phyloP scores from a whole-genome alignment of 2,329 filamentous ascomycete genomes.

The Aspergillus hiratsukae region DNA sequence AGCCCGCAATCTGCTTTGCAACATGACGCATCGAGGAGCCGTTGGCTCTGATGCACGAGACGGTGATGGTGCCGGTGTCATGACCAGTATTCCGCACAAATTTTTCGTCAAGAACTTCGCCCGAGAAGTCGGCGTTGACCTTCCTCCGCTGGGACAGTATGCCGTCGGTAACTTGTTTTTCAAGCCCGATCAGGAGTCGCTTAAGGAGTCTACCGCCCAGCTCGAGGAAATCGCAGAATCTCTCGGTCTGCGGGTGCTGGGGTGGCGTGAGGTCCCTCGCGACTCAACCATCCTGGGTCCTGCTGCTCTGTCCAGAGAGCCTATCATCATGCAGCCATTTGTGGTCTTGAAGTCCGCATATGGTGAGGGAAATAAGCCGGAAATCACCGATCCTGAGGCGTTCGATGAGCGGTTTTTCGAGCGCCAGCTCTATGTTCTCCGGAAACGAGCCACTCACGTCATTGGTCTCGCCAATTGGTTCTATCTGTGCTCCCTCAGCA shows the following conservation, averaged over 20 bases:
- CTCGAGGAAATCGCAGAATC: slow-evolving; percentile 92
- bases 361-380: slow-evolving; percentile 72
- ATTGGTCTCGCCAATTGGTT: slow-evolving; percentile 98
- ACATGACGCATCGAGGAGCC: slow-evolving; percentile 99
- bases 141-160: slow-evolving; percentile 88
- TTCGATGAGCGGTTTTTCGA: slow-evolving; percentile 88
- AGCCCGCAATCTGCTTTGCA: slow-evolving; percentile 93
- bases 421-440: slow-evolving; percentile 86
- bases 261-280: slow-evolving; percentile 92
- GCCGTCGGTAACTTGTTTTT: slow-evolving; percentile 98
- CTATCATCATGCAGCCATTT: slow-evolving; percentile 91
- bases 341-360: slow-evolving; percentile 84
- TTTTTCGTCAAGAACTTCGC: slow-evolving; percentile 99
- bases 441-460: slow-evolving; percentile 90
- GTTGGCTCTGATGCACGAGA: slow-evolving; percentile 97
- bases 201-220: slow-evolving; percentile 84
- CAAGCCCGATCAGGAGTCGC: slow-evolving; percentile 86
- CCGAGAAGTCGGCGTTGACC: slow-evolving; percentile 78
- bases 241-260: slow-evolving; percentile 82
- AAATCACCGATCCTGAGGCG: slow-evolving; percentile 68
- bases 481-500: slow-evolving; percentile 92
- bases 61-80: slow-evolving; percentile 96
- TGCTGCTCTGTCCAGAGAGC: slow-evolving; percentile 88
- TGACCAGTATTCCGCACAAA: slow-evolving; percentile 97
- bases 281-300: slow-evolving; percentile 91